Evolutionary conservation across 2,329 filamentous ascomycete genomes (phyloP), one percentile per base, ranked within the genome.

Genomic region (Calonectria multiphialidica): DNA sequence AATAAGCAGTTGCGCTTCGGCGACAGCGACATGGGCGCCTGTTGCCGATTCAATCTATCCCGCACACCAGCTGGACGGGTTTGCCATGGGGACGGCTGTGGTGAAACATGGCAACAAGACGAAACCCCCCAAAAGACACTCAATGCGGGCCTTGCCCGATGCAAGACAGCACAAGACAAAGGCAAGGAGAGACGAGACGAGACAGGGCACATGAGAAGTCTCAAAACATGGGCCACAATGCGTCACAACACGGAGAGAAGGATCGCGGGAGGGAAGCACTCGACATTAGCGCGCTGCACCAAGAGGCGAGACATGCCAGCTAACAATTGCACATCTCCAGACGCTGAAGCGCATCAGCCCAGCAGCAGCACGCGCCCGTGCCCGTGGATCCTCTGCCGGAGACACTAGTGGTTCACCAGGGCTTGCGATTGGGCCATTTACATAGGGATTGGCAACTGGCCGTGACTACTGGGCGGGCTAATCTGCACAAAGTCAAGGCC

Each of bases 91-190:
- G 66, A 53, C 25, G 47, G 61, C 30, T n/a, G 25, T 64, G 42
- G 53, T 71, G 69, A 71, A 71, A 67, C 69, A 35, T 40, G 49
- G 45, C 37, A 50, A 40, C 63, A 44, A 63, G 55, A 40, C 64
- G 69, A 71, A 68, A 71, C 64, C 53, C 35, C 8, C n/a, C n/a
- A n/a, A n/a, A 42, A 28, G 55, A 37, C 40, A 59, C 35, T 49
- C 50, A 67, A 67, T 67, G 64, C 69, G 33, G 47, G 30, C 69
- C 44, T 28, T 28, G n/a, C 47, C 35, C 44, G 44, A 53, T 23
- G 42, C 30, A 28, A 40, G 30, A 57, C 44, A 40, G 63, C 33
- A 55, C 62, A 47, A 66, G 50, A 55, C 49, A 59, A 61, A 49
- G 45, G 37, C 53, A 47, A 65, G 53, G 53, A 59, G 35, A 59